Conservation (phyloP, 2,329 filamentous ascomycete genomes). For the Aureobasidium sp. region DNA sequence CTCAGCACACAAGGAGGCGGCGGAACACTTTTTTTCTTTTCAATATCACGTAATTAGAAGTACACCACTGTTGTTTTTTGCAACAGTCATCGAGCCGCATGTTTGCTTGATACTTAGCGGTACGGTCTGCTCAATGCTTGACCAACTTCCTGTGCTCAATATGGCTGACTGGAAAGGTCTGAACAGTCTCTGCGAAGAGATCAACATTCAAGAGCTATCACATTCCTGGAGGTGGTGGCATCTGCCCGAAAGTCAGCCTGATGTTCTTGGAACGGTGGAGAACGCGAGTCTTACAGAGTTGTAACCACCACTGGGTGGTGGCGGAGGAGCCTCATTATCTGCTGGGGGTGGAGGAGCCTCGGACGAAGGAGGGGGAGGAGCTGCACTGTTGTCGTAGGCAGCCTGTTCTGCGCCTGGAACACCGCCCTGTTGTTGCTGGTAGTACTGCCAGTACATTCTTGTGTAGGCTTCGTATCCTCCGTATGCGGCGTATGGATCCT, state of each 20-base stretch:
- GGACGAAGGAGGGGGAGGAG: conserved; percentile 19
- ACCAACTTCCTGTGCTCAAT: neutral
- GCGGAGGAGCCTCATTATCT: conserved; percentile 31
- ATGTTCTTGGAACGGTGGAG: neutral
- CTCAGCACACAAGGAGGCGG: neutral
- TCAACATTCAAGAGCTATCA: conserved; percentile 15
- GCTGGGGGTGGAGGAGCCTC: conserved; percentile 16
- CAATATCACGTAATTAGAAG: neutral
- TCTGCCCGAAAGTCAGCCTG: conserved; percentile 25
- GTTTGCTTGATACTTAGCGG: neutral
- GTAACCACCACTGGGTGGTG: conserved; percentile 51
- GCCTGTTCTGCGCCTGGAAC: neutral
- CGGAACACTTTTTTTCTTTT: neutral
- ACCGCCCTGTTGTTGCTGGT: conserved; percentile 15
- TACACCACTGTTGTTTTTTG: neutral
- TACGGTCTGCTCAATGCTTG: neutral
- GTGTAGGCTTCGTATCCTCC: conserved; percentile 51
- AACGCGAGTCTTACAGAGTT: conserved; percentile 48
- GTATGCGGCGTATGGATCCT: conserved; percentile 80
- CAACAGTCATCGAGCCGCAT: neutral
- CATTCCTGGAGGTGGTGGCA: conserved; percentile 45
- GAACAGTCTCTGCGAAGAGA: neutral
- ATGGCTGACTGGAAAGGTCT: neutral
- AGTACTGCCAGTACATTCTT: conserved; percentile 16
- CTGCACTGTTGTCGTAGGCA: conserved; percentile 32